These are phyloP conservation scores for Fragilariopsis cylindrus DNA, from an alignment of 108 stramenopile species.

Conservation along the genomic window DNA sequence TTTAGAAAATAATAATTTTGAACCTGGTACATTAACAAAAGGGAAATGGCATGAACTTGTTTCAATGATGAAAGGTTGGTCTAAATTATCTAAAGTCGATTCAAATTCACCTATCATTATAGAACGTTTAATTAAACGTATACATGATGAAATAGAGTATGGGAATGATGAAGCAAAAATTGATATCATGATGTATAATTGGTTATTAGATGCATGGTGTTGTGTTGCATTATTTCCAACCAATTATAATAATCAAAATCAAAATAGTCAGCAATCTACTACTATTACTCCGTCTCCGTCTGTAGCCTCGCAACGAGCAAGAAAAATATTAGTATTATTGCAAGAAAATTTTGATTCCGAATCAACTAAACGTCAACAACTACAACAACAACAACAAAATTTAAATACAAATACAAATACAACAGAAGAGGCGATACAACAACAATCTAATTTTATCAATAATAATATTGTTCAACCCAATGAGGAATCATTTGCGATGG, in stretches of 20 bases:
- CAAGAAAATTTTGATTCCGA: constrained; percentile 40
- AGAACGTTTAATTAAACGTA: constrained; percentile 40
- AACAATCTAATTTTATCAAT: constrained; percentile 4
- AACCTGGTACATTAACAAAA: constrained; percentile 34
- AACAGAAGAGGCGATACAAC: not conserved
- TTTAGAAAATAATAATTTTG: not conserved
- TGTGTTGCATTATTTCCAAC: constrained; percentile 37
- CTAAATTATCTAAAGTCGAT: constrained; percentile 28
- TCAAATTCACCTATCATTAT: constrained; percentile 39
- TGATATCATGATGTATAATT: constrained; percentile 37
- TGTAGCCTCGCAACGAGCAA: constrained; percentile 38
- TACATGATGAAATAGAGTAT: constrained; percentile 34
- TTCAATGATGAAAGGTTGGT: constrained; percentile 54
- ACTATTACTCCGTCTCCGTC: not conserved
- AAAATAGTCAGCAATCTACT: not conserved
- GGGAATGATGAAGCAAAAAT: constrained; percentile 29
- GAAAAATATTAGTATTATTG: constrained; percentile 38
- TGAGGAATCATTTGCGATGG: constrained; percentile 26
- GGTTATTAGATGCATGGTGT: constrained; percentile 43
- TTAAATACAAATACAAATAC: too few species aligned
- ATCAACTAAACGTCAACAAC: not conserved
- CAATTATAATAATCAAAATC: constrained; percentile 4
- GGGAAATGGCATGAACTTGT: constrained; percentile 62
- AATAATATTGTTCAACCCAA: constrained; percentile 18
- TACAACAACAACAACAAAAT: not conserved